phyloP scores from a whole-genome alignment of 495 filamentous ascomycete genomes.

The Tuber brumale region DNA sequence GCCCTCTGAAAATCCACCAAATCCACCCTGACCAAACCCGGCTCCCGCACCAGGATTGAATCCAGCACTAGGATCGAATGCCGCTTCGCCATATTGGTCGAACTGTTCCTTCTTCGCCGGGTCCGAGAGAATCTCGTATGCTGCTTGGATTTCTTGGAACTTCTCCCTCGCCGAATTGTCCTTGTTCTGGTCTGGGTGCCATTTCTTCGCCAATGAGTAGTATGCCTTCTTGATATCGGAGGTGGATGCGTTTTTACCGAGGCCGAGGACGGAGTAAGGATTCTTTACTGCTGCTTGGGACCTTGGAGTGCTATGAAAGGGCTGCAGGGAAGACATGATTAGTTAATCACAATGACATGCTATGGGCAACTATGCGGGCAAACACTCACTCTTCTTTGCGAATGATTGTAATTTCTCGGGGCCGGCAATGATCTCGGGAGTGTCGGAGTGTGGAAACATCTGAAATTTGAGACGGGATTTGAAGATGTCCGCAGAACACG shows the following conservation, averaged over 20 bases:
- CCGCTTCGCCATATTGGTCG: slow-evolving; percentile 81
- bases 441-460: slow-evolving; percentile 25
- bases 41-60: slow-evolving; percentile 54
- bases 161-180: slow-evolving; percentile 84
- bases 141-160: slow-evolving; percentile 81
- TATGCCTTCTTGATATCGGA: slow-evolving; percentile 97
- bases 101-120: slow-evolving; percentile 84
- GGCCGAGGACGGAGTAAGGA: slow-evolving; percentile 81
- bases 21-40: slow-evolving; percentile 53
- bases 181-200: slow-evolving; percentile 96
- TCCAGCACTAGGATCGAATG: slow-evolving; percentile 72
- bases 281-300: slow-evolving; percentile 58
- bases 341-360: not conserved
- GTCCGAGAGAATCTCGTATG: slow-evolving; percentile 89
- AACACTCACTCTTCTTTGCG: slow-evolving; percentile 27
- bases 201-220: slow-evolving; percentile 97
- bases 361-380: not conserved
- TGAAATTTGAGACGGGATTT: slow-evolving; percentile 21
- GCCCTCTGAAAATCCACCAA: slow-evolving; percentile 54
- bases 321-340: slow-evolving; percentile 45
- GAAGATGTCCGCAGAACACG: slow-evolving; percentile 23
- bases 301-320: slow-evolving; percentile 66
- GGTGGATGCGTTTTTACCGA: slow-evolving; percentile 68
- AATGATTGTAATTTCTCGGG: slow-evolving; percentile 6
- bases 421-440: slow-evolving; percentile 16